Conservation (phyloP, 225 moss, liverwort and hornwort species). For the Sphagnum tenellum region DNA sequence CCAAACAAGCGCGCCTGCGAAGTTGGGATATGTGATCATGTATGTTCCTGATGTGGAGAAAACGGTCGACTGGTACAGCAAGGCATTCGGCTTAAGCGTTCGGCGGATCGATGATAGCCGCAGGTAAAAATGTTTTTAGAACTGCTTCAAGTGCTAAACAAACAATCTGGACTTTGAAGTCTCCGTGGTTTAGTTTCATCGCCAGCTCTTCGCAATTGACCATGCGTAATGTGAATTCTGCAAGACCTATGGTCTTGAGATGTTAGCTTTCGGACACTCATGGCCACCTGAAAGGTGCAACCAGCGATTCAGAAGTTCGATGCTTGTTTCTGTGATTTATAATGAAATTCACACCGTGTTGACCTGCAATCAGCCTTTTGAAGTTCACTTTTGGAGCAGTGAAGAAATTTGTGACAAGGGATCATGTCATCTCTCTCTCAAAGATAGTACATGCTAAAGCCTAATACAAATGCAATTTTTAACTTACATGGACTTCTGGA, state of each 20-base stretch:
- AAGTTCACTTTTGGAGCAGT: too few relatives aligned
- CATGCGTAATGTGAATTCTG: background rate
- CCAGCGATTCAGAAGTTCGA: too few relatives aligned
- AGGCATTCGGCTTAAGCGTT: slow-evolving; percentile 56
- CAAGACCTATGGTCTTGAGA: background rate
- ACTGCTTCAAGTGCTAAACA: background rate
- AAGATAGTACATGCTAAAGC: background rate
- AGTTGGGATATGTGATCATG: slow-evolving; percentile 48
- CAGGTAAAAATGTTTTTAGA: slow-evolving; percentile 22
- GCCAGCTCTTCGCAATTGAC: too few relatives aligned
- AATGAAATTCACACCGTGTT: too few relatives aligned
- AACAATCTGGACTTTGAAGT: too few relatives aligned
- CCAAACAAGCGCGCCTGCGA: slow-evolving; percentile 8
- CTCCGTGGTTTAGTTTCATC: too few relatives aligned
- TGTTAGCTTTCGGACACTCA: too few relatives aligned
- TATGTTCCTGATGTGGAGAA: slow-evolving; percentile 63
- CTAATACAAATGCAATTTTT: too few relatives aligned
- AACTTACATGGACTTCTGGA: too few relatives aligned
- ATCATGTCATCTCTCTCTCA: background rate
- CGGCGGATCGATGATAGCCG: slow-evolving; percentile 35
- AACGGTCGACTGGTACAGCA: slow-evolving; percentile 62
- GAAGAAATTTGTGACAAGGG: background rate
- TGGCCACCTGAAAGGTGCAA: too few relatives aligned
- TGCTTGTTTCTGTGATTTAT: too few relatives aligned
- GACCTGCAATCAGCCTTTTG: too few relatives aligned